These are phyloP conservation scores for Hygrophorus pudorinus DNA, from an alignment of 768 basidiomycete genomes.

Conservation along the genomic window DNA sequence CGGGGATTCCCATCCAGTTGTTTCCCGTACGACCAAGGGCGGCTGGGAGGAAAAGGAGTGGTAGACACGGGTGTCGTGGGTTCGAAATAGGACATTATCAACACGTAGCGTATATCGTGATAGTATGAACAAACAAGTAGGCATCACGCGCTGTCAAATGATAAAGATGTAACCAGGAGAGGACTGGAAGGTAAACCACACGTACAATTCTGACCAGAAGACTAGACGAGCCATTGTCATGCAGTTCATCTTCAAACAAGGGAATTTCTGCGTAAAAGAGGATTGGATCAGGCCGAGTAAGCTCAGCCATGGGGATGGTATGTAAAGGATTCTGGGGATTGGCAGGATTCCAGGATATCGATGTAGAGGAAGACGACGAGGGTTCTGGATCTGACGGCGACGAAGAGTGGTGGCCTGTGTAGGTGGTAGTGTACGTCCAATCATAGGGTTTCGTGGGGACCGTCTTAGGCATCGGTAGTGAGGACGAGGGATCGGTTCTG, in stretches of 20 bases:
- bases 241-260: constrained; percentile 91
- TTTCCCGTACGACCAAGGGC: constrained; percentile 65
- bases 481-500: constrained; percentile 61
- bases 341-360: constrained; percentile 38
- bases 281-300: constrained; percentile 88
- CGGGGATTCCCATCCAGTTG: constrained; percentile 83
- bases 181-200: constrained; percentile 9
- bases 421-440: constrained; percentile 95
- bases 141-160: constrained; percentile 84
- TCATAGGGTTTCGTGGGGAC: constrained; percentile 83
- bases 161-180: constrained; percentile 1
- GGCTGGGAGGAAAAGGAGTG: constrained; percentile 63
- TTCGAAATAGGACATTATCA: constrained; percentile 88
- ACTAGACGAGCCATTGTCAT: constrained; percentile 90
- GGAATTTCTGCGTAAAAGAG: constrained; percentile 96
- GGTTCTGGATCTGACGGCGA: constrained; percentile 12
- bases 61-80: constrained; percentile 82
- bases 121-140: constrained; percentile 86
- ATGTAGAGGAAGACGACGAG: constrained; percentile 10
- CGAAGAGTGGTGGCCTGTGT: constrained; percentile 47
- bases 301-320: constrained; percentile 71
- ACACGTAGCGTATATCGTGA: constrained; percentile 88
- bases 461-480: constrained; percentile 58
- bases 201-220: constrained; percentile 81
- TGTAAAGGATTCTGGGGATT: constrained; percentile 49